A percentile compares a stretch with the other conserved stretches of the same genome.
Conservation (phyloP, 1,284 basidiomycete species). For the Puccinia coronata region DNA sequence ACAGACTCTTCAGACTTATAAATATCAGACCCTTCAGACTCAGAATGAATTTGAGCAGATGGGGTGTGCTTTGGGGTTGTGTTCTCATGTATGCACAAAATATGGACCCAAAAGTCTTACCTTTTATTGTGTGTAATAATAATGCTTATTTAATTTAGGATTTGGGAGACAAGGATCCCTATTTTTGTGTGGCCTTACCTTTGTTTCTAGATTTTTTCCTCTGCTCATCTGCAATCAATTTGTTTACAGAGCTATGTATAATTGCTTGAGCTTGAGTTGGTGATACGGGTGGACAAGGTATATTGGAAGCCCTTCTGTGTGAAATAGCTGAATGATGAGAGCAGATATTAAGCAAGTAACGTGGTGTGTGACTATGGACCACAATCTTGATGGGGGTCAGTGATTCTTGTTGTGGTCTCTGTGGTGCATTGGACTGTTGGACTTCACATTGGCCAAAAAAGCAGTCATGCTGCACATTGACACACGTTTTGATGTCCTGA, state of each 20-base stretch:
- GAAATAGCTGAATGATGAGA: background rate
- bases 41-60: too few relatives aligned
- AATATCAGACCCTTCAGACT: too few relatives aligned
- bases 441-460: background rate
- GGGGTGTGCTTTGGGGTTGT: too few relatives aligned
- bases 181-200: background rate
- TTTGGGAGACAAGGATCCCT: too few relatives aligned
- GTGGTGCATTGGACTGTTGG: background rate
- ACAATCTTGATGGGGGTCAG: background rate
- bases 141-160: too few relatives aligned
- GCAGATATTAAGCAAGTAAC: background rate
- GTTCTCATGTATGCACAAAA: too few relatives aligned
- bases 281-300: background rate
- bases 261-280: background rate
- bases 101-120: too few relatives aligned
- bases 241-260: background rate
- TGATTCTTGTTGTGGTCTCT: background rate
- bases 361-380: background rate
- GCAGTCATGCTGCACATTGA: conserved; percentile 17
- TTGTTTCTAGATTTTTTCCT: background rate
- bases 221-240: background rate
- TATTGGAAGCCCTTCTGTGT: background rate
- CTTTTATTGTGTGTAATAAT: too few relatives aligned
- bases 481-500: background rate
- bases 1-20: too few relatives aligned